Base-by-base conservation (phyloP, 2,329 filamentous ascomycete species). In the Parasarocladium wereldwijsianum region DNA sequence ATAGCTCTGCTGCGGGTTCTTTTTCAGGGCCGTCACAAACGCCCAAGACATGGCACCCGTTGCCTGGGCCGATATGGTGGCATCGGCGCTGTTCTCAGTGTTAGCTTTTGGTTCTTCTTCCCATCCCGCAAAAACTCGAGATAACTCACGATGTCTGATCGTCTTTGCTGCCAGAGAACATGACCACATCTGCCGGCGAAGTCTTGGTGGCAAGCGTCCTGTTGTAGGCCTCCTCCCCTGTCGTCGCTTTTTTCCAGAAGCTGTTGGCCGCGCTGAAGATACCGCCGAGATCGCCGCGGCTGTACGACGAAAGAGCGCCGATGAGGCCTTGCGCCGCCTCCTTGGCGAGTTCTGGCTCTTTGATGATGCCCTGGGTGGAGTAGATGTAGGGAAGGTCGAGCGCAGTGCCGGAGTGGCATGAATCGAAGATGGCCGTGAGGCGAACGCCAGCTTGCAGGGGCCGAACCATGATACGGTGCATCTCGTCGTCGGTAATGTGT, bases 1-100 rank as follows among this genome's bases (percentile, higher is more conserved):
- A 48, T 98, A 98, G 60, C 85, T 94, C 62, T 98, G 90, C 49
- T 94, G 85, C 0, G 87, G 86, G 52, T 96, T 93, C 68, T 93
- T 93, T 62, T 84, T 87, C 41, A 98, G 69, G 24, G 86, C 78
- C 5, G 66, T 79, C 51, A 98, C 86, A 52, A 98, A 98, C 8
- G 90, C 90, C 76, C 82, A 96, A 2, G 85, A 93, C 90, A 98
- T 96, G 48, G 90, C 90, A 31, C 90, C 90, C 0, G 90, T 96
- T 17, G 90, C 87, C 56, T 94, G 71, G 30, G 85, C 79, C 20
- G 69, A 74, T 43, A 96, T 94, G 13, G 75, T 81, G n/a, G 87
- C 86, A 51, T 98, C 90, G 54, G 84, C 81, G 40, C 85, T 93
- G 43, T 35, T 28, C 26, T 32, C 8, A n/a, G 6, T 8, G 14